Conservation (phyloP, 495 filamentous ascomycete species). For the Aspergillus sclerotiicarbonarius region DNA sequence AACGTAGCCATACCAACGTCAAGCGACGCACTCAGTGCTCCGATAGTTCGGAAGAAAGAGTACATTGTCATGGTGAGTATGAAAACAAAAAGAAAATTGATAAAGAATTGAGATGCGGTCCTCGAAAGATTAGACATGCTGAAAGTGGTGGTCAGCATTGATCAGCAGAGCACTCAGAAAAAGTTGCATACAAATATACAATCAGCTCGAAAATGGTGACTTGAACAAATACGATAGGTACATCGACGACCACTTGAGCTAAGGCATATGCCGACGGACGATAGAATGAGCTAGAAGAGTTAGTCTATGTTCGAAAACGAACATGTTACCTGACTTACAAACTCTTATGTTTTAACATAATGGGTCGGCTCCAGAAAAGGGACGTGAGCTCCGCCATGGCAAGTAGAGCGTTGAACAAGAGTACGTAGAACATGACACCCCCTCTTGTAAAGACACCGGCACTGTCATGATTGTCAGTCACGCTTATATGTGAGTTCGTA, state of each 20-base stretch:
- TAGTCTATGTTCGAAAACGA: not conserved
- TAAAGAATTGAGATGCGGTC: conserved; percentile 81
- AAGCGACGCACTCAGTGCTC: conserved; percentile 60
- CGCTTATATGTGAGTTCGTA: not conserved
- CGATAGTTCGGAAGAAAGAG: conserved; percentile 74
- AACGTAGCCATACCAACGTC: conserved; percentile 44
- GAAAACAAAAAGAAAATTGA: conserved; percentile 60
- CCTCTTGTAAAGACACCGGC: conserved; percentile 48
- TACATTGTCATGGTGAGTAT: conserved; percentile 72
- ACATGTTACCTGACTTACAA: conserved; percentile 40
- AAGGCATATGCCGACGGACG: conserved; percentile 76
- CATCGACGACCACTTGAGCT: conserved; percentile 72
- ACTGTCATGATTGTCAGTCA: conserved; percentile 24
- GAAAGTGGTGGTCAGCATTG: conserved; percentile 19
- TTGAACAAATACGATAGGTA: conserved; percentile 69
- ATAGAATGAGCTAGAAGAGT: conserved; percentile 62
- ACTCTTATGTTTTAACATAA: conserved; percentile 78
- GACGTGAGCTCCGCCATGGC: conserved; percentile 73
- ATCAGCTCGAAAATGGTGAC: conserved; percentile 70
- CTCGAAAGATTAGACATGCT: conserved; percentile 60
- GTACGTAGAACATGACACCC: conserved; percentile 67
- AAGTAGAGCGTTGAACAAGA: conserved; percentile 79
- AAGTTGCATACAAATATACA: conserved; percentile 60
- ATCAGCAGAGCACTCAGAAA: not conserved
- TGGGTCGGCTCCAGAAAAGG: conserved; percentile 66